Conservation (phyloP, 2,329 filamentous ascomycete species). For the Colletotrichum brevisporum region DNA sequence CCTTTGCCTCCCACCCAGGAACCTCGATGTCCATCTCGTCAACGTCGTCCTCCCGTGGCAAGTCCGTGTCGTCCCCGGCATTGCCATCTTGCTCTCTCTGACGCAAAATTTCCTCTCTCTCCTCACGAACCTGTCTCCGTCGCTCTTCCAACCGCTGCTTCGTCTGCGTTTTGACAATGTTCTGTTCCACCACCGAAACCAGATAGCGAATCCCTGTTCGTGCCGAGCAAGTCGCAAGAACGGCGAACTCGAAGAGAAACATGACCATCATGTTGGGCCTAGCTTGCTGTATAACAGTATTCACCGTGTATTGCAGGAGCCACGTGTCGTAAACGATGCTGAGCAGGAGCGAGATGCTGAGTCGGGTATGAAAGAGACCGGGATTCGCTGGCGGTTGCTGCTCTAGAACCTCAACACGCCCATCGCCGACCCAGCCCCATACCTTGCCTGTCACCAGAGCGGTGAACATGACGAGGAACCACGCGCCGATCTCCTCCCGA, state of each 20-base stretch:
- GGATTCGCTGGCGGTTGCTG: conserved; percentile 95
- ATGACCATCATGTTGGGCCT: conserved; percentile 99
- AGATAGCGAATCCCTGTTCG: conserved; percentile 85
- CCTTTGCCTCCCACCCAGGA: conserved; percentile 96
- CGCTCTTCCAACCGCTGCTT: conserved; percentile 76
- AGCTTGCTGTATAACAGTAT: conserved; percentile 87
- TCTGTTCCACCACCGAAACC: conserved; percentile 83
- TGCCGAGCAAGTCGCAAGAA: conserved; percentile 83
- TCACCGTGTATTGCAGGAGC: conserved; percentile 85
- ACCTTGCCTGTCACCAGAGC: conserved; percentile 93
- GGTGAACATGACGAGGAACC: conserved; percentile 98
- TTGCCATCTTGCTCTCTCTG: conserved; percentile 63
- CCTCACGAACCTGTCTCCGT: conserved; percentile 75
- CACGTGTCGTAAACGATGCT: conserved; percentile 85
- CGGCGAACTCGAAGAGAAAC: conserved; percentile 98
- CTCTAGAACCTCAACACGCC: conserved; percentile 92
- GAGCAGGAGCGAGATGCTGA: conserved; percentile 83
- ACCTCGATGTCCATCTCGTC: conserved; percentile 97
- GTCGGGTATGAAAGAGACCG: conserved; percentile 85
- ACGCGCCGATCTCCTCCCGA: conserved; percentile 91
- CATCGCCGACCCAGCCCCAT: conserved; percentile 98
- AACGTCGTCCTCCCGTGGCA: conserved; percentile 80
- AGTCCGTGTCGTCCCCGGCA: conserved; percentile 59
- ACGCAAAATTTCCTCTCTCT: conserved; percentile 66
- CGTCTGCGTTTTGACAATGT: conserved; percentile 82